Conservation (phyloP, 148 eudicot species). For the Diospyros kaki region DNA sequence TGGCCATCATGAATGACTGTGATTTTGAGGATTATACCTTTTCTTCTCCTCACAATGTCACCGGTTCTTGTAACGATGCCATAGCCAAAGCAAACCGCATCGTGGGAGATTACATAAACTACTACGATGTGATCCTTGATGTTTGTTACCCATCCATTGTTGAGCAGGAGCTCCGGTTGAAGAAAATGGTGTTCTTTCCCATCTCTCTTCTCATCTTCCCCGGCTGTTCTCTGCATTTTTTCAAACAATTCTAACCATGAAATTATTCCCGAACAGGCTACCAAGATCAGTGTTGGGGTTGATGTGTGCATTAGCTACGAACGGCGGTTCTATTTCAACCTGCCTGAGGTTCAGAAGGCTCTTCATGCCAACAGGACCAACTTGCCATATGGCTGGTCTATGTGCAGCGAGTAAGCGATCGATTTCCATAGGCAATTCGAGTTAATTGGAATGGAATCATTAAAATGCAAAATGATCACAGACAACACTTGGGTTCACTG, state of each 20-base stretch:
- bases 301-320: slow-evolving; percentile 90
- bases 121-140: slow-evolving; percentile 85
- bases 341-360: slow-evolving; percentile 92
- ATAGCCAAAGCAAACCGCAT: slow-evolving; percentile 55
- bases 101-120: slow-evolving; percentile 69
- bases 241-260: not conserved
- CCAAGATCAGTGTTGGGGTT: slow-evolving; percentile 82
- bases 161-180: slow-evolving; percentile 73
- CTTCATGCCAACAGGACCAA: slow-evolving; percentile 92
- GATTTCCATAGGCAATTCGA: not conserved
- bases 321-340: slow-evolving; percentile 78
- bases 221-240: not conserved
- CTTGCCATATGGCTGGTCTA: slow-evolving; percentile 80
- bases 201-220: slow-evolving; percentile 4
- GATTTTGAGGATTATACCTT: slow-evolving; percentile 75
- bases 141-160: slow-evolving; percentile 89
- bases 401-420: slow-evolving; percentile 66
- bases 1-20: slow-evolving; percentile 73
- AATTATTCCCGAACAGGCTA: slow-evolving; percentile 46
- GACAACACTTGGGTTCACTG: not conserved
- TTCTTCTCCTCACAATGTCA: slow-evolving; percentile 59
- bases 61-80: slow-evolving; percentile 59
- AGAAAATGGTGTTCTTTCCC: slow-evolving; percentile 48
- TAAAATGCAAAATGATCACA: not conserved
- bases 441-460: not conserved